Conservation (phyloP, 2,329 filamentous ascomycete genomes). For the Aphanoascus verrucosus region DNA sequence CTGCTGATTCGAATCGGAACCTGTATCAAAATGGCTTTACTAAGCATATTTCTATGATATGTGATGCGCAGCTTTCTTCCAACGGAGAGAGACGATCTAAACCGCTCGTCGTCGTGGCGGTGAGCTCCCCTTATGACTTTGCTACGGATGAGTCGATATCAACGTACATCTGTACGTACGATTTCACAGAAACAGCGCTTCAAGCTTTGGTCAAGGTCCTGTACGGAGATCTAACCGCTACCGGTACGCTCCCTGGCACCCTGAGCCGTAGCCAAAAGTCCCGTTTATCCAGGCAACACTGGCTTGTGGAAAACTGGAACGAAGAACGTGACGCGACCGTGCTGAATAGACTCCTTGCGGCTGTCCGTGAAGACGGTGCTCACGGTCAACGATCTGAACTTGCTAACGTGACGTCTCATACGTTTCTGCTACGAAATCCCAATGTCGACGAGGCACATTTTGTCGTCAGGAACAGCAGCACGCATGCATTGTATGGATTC, state of each 20-base stretch:
- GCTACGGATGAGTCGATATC: slow-evolving; percentile 83
- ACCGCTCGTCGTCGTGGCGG: slow-evolving; percentile 78
- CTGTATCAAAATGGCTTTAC: slow-evolving; percentile 90
- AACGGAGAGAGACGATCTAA: slow-evolving; percentile 44
- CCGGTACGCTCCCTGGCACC: slow-evolving; percentile 54
- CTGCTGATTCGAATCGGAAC: slow-evolving; percentile 87
- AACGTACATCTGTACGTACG: slow-evolving; percentile 90
- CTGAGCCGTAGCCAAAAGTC: slow-evolving; percentile 79
- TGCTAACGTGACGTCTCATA: slow-evolving; percentile 56
- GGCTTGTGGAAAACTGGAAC: slow-evolving; percentile 85
- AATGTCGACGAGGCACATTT: slow-evolving; percentile 74
- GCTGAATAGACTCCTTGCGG: slow-evolving; percentile 62
- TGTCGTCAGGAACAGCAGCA: slow-evolving; percentile 88
- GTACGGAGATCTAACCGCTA: slow-evolving; percentile 59
- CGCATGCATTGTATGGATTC: slow-evolving; percentile 81
- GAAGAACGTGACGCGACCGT: slow-evolving; percentile 63
- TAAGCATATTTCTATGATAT: slow-evolving; percentile 93
- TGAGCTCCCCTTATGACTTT: slow-evolving; percentile 94
- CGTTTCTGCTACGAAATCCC: slow-evolving; percentile 62
- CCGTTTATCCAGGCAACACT: slow-evolving; percentile 81
- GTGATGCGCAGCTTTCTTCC: slow-evolving; percentile 38
- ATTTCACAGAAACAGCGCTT: slow-evolving; percentile 88
- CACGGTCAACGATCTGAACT: slow-evolving; percentile 60
- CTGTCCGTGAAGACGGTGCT: slow-evolving; percentile 51
- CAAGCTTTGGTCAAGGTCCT: slow-evolving; percentile 72